Conservation (phyloP, 352 stramenopile species). For the Globisporangium cederbergense region DNA sequence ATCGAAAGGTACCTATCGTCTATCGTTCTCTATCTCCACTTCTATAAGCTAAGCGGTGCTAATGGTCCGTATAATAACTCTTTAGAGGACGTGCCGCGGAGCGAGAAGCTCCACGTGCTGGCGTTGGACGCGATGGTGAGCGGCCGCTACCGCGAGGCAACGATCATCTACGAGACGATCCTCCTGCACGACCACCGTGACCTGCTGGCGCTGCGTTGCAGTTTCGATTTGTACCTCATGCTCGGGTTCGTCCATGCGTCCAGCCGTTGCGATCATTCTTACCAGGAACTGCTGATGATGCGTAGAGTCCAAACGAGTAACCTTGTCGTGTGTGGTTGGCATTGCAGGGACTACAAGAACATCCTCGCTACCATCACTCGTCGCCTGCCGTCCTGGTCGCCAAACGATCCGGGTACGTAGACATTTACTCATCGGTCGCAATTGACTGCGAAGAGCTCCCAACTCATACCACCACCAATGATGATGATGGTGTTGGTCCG, state of each 20-base stretch:
- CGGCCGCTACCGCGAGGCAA: constrained; percentile 63
- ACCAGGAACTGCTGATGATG: not conserved
- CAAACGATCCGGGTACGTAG: constrained; percentile 44
- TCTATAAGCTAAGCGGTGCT: no score
- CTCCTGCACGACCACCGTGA: constrained; percentile 62
- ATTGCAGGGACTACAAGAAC: constrained; percentile 69
- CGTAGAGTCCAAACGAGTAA: not conserved
- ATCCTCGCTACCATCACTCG: constrained; percentile 68
- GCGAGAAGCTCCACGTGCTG: constrained; percentile 71
- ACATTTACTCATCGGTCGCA: not conserved
- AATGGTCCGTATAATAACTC: not conserved
- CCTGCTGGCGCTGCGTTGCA: constrained; percentile 72
- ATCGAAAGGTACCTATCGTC: constrained; percentile 23
- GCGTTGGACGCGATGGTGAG: constrained; percentile 68
- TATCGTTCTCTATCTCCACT: not conserved
- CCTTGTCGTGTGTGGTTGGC: not conserved
- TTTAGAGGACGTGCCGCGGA: constrained; percentile 23
- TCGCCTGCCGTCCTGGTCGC: constrained; percentile 71
- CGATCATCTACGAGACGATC: constrained; percentile 78
- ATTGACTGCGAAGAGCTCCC: not conserved
- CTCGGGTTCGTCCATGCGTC: constrained; percentile 45
- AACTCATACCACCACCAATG: not conserved
- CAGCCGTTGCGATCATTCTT: not conserved
- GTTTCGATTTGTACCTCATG: constrained; percentile 73
- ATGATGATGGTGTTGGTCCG: not conserved